Conservation (phyloP, 495 filamentous ascomycete genomes). For the Friedmanniomyces endolithicus region DNA sequence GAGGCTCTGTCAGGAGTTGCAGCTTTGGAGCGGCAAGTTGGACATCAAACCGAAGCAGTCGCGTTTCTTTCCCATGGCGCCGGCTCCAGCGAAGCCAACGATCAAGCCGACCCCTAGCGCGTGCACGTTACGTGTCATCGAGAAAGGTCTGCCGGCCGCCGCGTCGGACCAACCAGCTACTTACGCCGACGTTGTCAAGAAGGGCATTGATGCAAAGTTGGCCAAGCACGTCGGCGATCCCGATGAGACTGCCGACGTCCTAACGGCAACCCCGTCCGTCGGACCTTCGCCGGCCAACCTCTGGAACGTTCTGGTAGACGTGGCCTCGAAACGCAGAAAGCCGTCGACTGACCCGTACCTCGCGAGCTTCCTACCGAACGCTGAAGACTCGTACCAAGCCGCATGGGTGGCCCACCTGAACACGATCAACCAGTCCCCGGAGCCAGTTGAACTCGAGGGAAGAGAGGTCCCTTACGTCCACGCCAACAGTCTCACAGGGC, state of each 20-base stretch:
- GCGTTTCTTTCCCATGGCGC: slow-evolving; percentile 21
- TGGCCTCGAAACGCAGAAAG: background rate
- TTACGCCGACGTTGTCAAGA: background rate
- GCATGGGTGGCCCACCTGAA: background rate
- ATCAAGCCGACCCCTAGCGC: slow-evolving; percentile 4
- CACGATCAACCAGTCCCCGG: background rate
- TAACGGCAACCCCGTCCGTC: background rate
- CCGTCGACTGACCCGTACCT: background rate
- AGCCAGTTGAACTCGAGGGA: slow-evolving; percentile 8
- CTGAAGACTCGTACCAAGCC: background rate
- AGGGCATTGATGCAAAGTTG: background rate
- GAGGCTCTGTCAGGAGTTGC: background rate
- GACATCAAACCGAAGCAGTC: slow-evolving; percentile 21
- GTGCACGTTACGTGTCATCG: slow-evolving; percentile 10
- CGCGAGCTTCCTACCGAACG: background rate
- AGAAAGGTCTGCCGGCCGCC: background rate
- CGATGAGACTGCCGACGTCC: background rate
- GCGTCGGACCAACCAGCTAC: background rate
- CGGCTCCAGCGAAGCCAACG: slow-evolving; percentile 3
- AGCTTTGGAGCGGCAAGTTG: slow-evolving; percentile 7
- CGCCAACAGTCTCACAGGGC: slow-evolving; percentile 15
- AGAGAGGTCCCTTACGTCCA: slow-evolving; percentile 16
- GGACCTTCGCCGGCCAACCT: slow-evolving; percentile 10
- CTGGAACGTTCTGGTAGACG: slow-evolving; percentile 11
- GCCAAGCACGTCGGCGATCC: background rate